These are phyloP conservation scores for Neohortaea acidophila DNA, from an alignment of 495 filamentous ascomycete species.

Conservation along the genomic window DNA sequence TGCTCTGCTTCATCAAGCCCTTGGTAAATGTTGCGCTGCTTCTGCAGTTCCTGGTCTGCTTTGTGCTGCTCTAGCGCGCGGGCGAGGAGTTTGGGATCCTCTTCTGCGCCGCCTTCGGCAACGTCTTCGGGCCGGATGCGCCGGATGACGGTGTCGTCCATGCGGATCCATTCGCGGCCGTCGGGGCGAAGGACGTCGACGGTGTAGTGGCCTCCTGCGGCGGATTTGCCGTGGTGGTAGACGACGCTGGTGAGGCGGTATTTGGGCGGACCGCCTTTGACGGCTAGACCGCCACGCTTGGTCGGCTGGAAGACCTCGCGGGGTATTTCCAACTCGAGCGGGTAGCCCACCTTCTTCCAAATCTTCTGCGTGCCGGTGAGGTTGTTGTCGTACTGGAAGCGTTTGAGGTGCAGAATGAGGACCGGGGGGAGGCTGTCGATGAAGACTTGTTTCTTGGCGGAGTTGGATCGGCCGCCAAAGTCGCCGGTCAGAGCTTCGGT, in stretches of 20 bases:
- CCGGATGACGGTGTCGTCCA: constrained; percentile 85
- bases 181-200: constrained; percentile 92
- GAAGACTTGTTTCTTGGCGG: constrained; percentile 82
- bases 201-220: constrained; percentile 89
- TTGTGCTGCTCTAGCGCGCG: constrained; percentile 51
- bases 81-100: constrained; percentile 55
- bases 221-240: constrained; percentile 94
- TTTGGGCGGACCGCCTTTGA: constrained; percentile 52
- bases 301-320: constrained; percentile 74
- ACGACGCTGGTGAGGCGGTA: constrained; percentile 85
- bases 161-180: constrained; percentile 80
- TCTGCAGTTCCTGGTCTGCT: constrained; percentile 32
- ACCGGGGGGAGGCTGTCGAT: constrained; percentile 88
- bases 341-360: constrained; percentile 95
- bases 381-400: constrained; percentile 87
- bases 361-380: constrained; percentile 81
- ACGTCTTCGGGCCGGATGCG: constrained; percentile 82
- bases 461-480: constrained; percentile 56
- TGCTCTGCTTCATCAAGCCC: constrained; percentile 38
- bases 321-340: constrained; percentile 84
- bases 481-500: constrained; percentile 75
- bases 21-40: constrained; percentile 38
- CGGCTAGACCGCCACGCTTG: constrained; percentile 47
- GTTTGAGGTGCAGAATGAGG: constrained; percentile 87
- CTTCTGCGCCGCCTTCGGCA: constrained; percentile 68